A percentile compares a stretch with the other conserved stretches of the same genome.
Evolutionary conservation across 2,329 filamentous ascomycete genomes (phyloP).

Genomic region (Penicillium sp.): DNA sequence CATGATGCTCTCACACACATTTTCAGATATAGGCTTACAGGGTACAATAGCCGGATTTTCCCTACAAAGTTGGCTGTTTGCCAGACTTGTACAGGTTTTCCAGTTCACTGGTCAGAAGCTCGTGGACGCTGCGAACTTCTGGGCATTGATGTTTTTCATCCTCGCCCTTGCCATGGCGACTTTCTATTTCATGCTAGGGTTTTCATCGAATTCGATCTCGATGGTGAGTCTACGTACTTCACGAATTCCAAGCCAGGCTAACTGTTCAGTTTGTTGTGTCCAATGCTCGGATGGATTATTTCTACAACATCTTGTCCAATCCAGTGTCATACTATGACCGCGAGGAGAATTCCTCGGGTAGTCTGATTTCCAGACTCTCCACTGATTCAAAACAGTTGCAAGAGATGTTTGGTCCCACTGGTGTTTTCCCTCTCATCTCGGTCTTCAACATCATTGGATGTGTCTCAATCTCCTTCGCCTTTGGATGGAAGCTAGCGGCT

Average conservation of each 20-base stretch:
- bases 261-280: slow-evolving; percentile 31
- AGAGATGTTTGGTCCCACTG: slow-evolving; percentile 50
- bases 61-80: slow-evolving; percentile 47
- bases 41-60: slow-evolving; percentile 27
- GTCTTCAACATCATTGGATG: slow-evolving; percentile 65
- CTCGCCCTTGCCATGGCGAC: slow-evolving; percentile 49
- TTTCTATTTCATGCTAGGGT: slow-evolving; percentile 49
- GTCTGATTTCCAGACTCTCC: slow-evolving; percentile 48
- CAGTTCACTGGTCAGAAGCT: slow-evolving; percentile 40
- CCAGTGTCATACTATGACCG: slow-evolving; percentile 45
- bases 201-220: slow-evolving; percentile 45
- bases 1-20: background rate
- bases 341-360: slow-evolving; percentile 49
- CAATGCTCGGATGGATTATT: slow-evolving; percentile 36
- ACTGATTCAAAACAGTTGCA: slow-evolving; percentile 52
- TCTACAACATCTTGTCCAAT: slow-evolving; percentile 40
- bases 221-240: slow-evolving; percentile 35
- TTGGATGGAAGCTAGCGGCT: slow-evolving; percentile 73
- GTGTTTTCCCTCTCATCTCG: slow-evolving; percentile 56
- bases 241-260: slow-evolving; percentile 7
- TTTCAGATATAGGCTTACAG: background rate
- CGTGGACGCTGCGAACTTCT: slow-evolving; percentile 49
- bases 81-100: slow-evolving; percentile 50
- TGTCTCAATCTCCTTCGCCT: slow-evolving; percentile 65
- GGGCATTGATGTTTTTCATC: slow-evolving; percentile 56